Base-by-base conservation (phyloP, 2,329 filamentous ascomycete genomes). In the Monilinia polystroma region DNA sequence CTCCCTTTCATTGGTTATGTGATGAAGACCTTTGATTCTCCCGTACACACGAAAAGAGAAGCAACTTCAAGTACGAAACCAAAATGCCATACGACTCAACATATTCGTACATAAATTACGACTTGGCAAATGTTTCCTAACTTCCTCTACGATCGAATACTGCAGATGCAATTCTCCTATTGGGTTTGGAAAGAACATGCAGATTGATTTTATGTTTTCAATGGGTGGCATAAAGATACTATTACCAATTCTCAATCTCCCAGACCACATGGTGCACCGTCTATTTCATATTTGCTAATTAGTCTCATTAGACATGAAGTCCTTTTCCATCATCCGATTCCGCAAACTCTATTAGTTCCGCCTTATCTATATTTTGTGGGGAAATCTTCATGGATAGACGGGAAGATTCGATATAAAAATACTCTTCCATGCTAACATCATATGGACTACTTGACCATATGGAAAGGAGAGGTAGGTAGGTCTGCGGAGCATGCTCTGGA, bases 271-370 rank as follows among this genome's bases (percentile, higher is more conserved):
- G 14, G 45, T 60, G 45, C 58, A 38, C 58, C 47, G 29, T 60
- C 47, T 23, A 11, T 12, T 23, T 18, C 20, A 35, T 29, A 49
- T 60, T 49, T 35, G 26, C 57, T 35, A 35, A 60, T 60, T 35
- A 60, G 43, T 49, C 18, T 26, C 32, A 5, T 41, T 56, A 56
- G 35, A 41, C 6, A 18, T 60, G 29, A 60, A 60, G 58, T 51
- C 20, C n/a, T 60, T 60, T 60, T 51, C 23, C 45, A 60, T 60
- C 58, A 60, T 60, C 58, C 58, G 58, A 60, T 60, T 45, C 58
- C 45, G 45, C 45, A 60, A 60, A 51, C 45, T 51, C n/a, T 60
- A 60, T 51, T 60, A 51, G 58, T 12, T 23, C 43, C 57, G 57
- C 57, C 57, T 60, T 49, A 60, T 60, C 57, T 20, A 49, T 23